A percentile compares a stretch with the other conserved stretches of the same genome.
Conservation (phyloP, 208 protist genomes). For the Trichomonas tenax region DNA sequence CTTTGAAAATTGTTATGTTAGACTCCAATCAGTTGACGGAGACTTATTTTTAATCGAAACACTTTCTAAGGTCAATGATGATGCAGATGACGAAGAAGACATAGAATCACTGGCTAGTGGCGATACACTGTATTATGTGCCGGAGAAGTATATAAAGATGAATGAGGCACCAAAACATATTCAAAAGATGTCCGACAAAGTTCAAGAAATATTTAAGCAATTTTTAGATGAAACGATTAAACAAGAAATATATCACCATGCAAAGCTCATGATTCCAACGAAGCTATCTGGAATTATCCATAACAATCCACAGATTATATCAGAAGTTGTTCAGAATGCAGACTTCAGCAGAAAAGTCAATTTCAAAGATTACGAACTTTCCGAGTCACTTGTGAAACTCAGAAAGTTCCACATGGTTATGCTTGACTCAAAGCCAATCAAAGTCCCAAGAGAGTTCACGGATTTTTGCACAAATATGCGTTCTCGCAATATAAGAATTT, state of each 20-base stretch:
- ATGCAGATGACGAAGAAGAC: too few relatives aligned
- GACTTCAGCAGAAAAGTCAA: background rate
- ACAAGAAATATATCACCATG: background rate
- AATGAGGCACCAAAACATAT: too few relatives aligned
- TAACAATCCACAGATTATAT: background rate
- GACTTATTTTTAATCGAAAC: too few relatives aligned
- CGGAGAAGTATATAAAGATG: too few relatives aligned
- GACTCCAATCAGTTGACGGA: too few relatives aligned
- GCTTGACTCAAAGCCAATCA: background rate
- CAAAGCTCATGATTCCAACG: background rate
- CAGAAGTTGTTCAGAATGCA: background rate
- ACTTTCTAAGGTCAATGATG: too few relatives aligned
- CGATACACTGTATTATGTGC: too few relatives aligned
- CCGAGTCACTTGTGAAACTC: background rate
- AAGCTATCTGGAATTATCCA: background rate
- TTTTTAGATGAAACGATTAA: background rate
- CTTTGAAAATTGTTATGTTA: too few relatives aligned
- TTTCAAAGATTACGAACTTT: background rate
- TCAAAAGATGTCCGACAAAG: background rate
- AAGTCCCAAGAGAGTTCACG: background rate
- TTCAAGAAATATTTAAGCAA: background rate
- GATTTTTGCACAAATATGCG: background rate
- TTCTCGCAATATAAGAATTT: background rate
- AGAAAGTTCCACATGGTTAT: background rate
- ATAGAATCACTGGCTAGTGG: too few relatives aligned